A percentile compares a stretch with the other conserved stretches of the same genome.
Conservation (phyloP, 2,329 filamentous ascomycete genomes). For the Cercospora janseana region DNA sequence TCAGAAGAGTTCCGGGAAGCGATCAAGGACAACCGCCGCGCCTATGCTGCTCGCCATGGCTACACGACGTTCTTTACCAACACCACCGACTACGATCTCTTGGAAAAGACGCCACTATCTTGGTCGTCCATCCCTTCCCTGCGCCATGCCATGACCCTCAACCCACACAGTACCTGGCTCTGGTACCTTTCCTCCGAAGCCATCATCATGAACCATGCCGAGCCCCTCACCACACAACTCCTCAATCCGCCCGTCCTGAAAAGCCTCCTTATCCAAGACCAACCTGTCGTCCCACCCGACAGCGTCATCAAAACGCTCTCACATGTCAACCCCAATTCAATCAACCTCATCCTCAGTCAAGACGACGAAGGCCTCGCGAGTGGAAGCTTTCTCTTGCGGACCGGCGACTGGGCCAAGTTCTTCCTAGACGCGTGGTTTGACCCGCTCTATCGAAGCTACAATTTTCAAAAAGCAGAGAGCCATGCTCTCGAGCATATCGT, state of each 20-base stretch:
- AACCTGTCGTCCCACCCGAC: constrained; percentile 86
- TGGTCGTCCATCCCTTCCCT: constrained; percentile 82
- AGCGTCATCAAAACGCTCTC: constrained; percentile 94
- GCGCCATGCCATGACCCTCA: constrained; percentile 80
- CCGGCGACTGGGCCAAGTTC: constrained; percentile 87
- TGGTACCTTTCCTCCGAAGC: constrained; percentile 85
- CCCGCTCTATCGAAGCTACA: constrained; percentile 87
- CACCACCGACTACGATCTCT: constrained; percentile 70
- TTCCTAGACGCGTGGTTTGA: constrained; percentile 96
- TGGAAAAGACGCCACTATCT: constrained; percentile 55
- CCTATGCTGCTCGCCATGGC: constrained; percentile 83
- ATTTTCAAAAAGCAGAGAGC: constrained; percentile 90
- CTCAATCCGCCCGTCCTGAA: constrained; percentile 68
- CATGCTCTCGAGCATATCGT: constrained; percentile 73
- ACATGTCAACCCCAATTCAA: constrained; percentile 71
- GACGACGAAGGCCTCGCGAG: constrained; percentile 75
- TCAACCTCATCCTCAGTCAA: constrained; percentile 81
- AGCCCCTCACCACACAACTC: constrained; percentile 68
- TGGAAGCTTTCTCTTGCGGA: constrained; percentile 74
- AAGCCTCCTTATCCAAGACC: constrained; percentile 76
- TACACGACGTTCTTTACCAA: constrained; percentile 83
- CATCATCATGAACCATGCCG: constrained; percentile 79
- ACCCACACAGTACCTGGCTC: constrained; percentile 74
- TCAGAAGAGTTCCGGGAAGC: constrained; percentile 67
- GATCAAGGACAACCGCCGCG: constrained; percentile 76